phyloP scores from a whole-genome alignment of 306 rosid species.

The Phaseolus lunatus region DNA sequence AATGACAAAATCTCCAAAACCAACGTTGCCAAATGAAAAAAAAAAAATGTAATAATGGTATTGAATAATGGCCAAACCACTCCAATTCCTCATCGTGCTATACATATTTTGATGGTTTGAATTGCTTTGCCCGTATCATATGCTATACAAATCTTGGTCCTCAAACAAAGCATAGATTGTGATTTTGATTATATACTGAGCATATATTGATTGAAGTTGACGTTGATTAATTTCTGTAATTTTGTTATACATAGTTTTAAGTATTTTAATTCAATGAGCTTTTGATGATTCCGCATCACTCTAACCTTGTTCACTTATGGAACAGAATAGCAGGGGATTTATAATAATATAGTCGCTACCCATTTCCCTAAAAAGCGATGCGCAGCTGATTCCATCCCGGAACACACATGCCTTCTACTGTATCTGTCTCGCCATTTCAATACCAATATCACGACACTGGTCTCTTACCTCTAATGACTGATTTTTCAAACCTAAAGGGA shows the following conservation, averaged over 20 bases:
- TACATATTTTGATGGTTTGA: background rate
- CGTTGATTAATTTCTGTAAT: background rate
- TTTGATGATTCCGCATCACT: background rate
- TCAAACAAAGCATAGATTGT: background rate
- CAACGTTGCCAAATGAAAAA: too few relatives aligned
- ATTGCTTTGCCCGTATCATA: background rate
- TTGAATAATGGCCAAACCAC: background rate
- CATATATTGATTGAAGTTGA: background rate
- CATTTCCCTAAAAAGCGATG: conserved; percentile 49
- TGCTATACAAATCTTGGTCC: background rate
- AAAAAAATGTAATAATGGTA: too few relatives aligned
- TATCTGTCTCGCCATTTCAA: conserved; percentile 58
- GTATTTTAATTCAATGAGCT: conserved; percentile 14
- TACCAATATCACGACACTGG: conserved; percentile 59
- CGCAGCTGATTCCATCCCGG: conserved; percentile 52
- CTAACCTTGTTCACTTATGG: background rate
- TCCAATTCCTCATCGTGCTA: background rate
- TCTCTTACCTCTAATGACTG: conserved; percentile 56
- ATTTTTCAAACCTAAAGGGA: conserved; percentile 16
- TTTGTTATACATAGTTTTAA: background rate
- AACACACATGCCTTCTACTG: conserved; percentile 55
- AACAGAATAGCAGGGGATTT: conserved; percentile 40
- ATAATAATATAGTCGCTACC: conserved; percentile 41
- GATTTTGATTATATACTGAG: background rate
- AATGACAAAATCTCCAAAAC: background rate